Base-by-base conservation (phyloP, 768 basidiomycete genomes). In the Leccinum ochraceum region DNA sequence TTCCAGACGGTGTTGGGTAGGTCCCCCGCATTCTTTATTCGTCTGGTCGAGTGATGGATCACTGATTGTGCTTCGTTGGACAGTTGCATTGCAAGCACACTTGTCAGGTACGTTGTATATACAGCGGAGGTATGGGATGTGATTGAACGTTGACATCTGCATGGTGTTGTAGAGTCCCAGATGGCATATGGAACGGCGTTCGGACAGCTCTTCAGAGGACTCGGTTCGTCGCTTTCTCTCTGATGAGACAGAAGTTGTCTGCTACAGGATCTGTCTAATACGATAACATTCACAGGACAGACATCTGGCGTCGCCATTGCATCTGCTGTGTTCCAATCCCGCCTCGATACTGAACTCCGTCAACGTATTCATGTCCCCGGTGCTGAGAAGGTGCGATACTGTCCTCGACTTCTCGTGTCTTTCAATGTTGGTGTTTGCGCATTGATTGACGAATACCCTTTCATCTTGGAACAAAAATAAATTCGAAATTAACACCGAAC, bases 101-200 rank as follows among this genome's bases (percentile, higher is more conserved):
- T 11, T 60, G 57, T 59, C 59, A 6, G 59, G 59, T 54, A 36
- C 14, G 53, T 36, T 37, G n/a, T 13, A n/a, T n/a, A 17, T 30
- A 8, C 1, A 6, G 37, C 3, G 13, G 16, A 11, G 54, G 2
- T 24, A 17, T 50, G 9, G 11, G 6, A 28, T 17, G 17, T 8
- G 26, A 42, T 39, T 0, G 53, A 20, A 56, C 6, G 13, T 20
- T 59, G 37, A 60, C 10, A 20, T 30, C 5, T 22, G 4, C 16
- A 10, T 54, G 30, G 22, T 13, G 39, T 7, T 28, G 51, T 34
- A 69, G 67, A 69, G 11, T 55, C 65, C 0, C 60, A 63, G 52
- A 64, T 69, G 55, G 65, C 68, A 2, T 67, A 65, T 56, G 68
- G 68, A 42, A 69, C 69, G 0, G 68, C 68, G 3, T 70, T 69